Evolutionary conservation across 768 basidiomycete genomes (phyloP).

Genomic region (Auriscalpium vulgare): DNA sequence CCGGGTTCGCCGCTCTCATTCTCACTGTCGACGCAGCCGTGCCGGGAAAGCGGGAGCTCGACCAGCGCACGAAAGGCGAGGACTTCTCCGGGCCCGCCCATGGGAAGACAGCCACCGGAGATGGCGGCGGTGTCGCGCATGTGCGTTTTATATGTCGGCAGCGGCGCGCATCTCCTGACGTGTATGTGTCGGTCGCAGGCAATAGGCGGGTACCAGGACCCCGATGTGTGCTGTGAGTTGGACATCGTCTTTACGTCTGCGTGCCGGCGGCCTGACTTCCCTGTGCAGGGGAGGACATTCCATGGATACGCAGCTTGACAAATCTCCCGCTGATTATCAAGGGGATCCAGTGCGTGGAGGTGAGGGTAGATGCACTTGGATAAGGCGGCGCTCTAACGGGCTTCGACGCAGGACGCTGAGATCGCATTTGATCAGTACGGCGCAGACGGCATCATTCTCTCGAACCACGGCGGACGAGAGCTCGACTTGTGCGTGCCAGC

Average conservation of each 20-base stretch:
- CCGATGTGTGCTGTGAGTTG: slow-evolving; percentile 24
- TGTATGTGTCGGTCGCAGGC: slow-evolving; percentile 11
- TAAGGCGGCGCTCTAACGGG: not conserved
- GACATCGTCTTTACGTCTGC: not conserved
- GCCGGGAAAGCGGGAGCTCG: slow-evolving; percentile 33
- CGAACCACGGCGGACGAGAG: slow-evolving; percentile 42
- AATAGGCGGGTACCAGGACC: slow-evolving; percentile 25
- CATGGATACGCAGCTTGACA: slow-evolving; percentile 33
- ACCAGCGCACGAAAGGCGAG: slow-evolving; percentile 23
- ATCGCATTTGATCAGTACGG: slow-evolving; percentile 33
- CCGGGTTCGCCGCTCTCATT: slow-evolving; percentile 38
- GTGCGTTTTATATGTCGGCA: slow-evolving; percentile 9
- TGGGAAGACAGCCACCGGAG: slow-evolving; percentile 8
- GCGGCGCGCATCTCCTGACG: not conserved
- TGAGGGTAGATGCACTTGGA: slow-evolving; percentile 10
- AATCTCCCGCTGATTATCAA: slow-evolving; percentile 35
- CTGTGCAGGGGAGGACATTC: slow-evolving; percentile 24
- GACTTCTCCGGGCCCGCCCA: slow-evolving; percentile 19
- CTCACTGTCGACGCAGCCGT: slow-evolving; percentile 42
- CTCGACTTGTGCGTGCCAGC: slow-evolving; percentile 32
- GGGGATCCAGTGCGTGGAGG: slow-evolving; percentile 40
- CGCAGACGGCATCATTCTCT: slow-evolving; percentile 38
- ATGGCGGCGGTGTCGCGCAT: slow-evolving; percentile 19
- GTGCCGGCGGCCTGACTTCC: not conserved
- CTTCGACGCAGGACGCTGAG: slow-evolving; percentile 30